Evolutionary conservation across 768 basidiomycete species (phyloP), one percentile per base, ranked within the genome.

Genomic region (Macrolepiota fuliginosa): DNA sequence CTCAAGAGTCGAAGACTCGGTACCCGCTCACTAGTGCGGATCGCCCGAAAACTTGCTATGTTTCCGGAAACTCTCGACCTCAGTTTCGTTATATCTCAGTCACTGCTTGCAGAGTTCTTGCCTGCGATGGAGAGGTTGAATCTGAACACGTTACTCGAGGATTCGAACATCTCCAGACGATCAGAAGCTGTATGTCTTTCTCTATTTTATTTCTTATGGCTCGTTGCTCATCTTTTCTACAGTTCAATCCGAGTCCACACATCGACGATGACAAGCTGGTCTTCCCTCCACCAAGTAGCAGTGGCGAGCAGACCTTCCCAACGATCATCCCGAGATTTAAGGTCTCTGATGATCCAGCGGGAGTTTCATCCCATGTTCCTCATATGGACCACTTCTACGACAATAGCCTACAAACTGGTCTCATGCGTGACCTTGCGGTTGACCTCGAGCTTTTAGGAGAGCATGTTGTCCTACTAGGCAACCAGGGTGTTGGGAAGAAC

Each of bases 401-500:
- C 63, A 89, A 89, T 64, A 86, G 84, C 62, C 67, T 88, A 58
- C 87, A 89, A 70, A 85, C 84, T 3, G 85, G 83, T 10, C 70
- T 87, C 46, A 88, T 89, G 87, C 77, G 83, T 4, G 86, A 88
- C 63, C 72, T 88, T 36, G 87, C 83, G 0, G 77, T 86, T 24
- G 87, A 89, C 66, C 62, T 88, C 27, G 86, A 87, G 69, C 60
- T 87, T 10, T 70, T 88, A 10, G 79, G 81, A 4, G 86, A 88
- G 66, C 87, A 89, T 70, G 74, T 88, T 32, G 85, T 89, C 4
- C 67, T 89, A 10, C 73, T 89, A 1, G 87, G 87, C 19, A 89
- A 89, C 67, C 87, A 89, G 81, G 87, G 87, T 39, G 87, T 89
- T 12, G 87, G 87, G 15, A 89, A 88, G 77, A 89, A 89, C 68